Evolutionary conservation across 305 asterid genomes (phyloP), one percentile per base, ranked within the genome.

Genomic region (Withania somnifera): DNA sequence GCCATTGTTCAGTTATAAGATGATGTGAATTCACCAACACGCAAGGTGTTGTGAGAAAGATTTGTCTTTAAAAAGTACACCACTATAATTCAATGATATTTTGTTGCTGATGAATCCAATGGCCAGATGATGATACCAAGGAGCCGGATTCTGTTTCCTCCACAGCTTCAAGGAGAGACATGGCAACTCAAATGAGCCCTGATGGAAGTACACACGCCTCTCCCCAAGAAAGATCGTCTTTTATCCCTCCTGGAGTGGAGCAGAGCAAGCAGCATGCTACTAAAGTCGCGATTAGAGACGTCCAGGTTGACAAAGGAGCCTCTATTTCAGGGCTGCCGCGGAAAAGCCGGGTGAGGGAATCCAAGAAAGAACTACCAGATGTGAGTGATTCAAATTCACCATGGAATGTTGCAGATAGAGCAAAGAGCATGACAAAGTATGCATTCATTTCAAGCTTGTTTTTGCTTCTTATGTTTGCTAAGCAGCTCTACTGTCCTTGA

Each of bases 101-200:
- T 2, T 76, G n/a, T 76, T 76, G 47, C 2, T 51, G 45, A 50
- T 76, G 63, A 26, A 15, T 75, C 42, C 79, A 7, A 75, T 50
- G 60, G 40, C 40, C 80, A 76, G 80, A 76, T 51, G 80, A 30
- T 51, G 80, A 11, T 6, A 47, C 6, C 24, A 75, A 75, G 80
- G 80, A 75, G 63, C 47, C 80, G 51, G 80, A 50, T 75, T 50
- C 80, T 28, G 28, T 28, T 40, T 83, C 89, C 17, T 77, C 47
- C 36, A 89, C 45, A 67, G 88, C 87, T 75, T 87, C 89, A 4
- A 88, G 90, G 42, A 88, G 97, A 85, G 98, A 94, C 83, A 88
- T 91, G 93, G 97, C 97, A 40, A 95, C 98, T 50, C 98, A 95
- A 86, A 95, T 95, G 99, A 95, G 97, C 89, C 93, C 97, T 0